Conservation (phyloP, 768 basidiomycete genomes). For the Pleurotus sapidus region DNA sequence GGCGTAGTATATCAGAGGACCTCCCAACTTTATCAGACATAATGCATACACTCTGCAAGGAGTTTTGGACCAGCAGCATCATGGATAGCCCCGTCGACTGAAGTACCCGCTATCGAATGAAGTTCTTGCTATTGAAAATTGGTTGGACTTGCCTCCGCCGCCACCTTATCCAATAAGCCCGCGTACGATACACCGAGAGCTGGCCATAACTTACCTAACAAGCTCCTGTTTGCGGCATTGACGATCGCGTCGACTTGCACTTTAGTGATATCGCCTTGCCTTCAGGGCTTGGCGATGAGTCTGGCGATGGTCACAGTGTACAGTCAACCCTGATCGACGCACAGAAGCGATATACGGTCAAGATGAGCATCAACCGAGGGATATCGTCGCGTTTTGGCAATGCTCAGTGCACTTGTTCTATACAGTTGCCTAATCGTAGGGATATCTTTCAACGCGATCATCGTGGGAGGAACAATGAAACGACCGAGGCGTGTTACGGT, state of each 20-base stretch:
- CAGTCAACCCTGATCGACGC: conserved; percentile 23
- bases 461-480: neutral
- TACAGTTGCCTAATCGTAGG: conserved; percentile 57
- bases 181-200: conserved; percentile 7
- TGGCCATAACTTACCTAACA: conserved; percentile 52
- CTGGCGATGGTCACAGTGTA: neutral
- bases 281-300: conserved; percentile 19
- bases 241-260: conserved; percentile 73
- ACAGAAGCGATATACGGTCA: conserved; percentile 69
- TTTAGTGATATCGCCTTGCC: conserved; percentile 78
- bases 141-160: conserved; percentile 57
- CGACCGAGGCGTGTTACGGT: too few species aligned
- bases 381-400: conserved; percentile 29
- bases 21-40: neutral
- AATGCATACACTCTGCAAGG: conserved; percentile 61
- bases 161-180: conserved; percentile 50
- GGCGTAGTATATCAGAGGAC: neutral
- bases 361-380: conserved; percentile 36
- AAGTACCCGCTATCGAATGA: neutral
- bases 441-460: conserved; percentile 33
- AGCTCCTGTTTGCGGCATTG: conserved; percentile 75
- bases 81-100: conserved; percentile 86
- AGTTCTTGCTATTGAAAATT: neutral
- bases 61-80: conserved; percentile 66
- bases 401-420: conserved; percentile 33